Conservation (phyloP, 192 early-diverging fungal species). For the Linnemannia zychae region DNA sequence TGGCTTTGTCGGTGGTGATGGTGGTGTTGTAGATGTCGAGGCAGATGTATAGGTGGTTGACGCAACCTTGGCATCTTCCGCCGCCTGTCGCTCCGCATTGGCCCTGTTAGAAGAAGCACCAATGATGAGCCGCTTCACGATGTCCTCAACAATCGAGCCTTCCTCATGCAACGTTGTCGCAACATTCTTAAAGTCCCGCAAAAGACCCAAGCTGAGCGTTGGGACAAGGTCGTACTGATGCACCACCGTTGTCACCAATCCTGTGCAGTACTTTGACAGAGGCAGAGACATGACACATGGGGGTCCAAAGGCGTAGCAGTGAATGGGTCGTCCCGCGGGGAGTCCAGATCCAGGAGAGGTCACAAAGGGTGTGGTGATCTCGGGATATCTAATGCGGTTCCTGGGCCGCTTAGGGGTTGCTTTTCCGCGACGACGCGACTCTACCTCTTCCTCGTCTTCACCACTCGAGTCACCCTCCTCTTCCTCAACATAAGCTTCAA, state of each 20-base stretch:
- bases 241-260: conserved; percentile 85
- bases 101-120: conserved; percentile 55
- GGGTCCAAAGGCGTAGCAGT: conserved; percentile 89
- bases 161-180: conserved; percentile 75
- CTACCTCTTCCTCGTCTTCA: conserved; percentile 41
- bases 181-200: conserved; percentile 83
- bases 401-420: neutral
- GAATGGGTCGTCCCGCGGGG: conserved; percentile 80
- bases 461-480: conserved; percentile 50
- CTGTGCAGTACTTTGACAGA: conserved; percentile 77
- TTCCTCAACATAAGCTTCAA: conserved; percentile 47
- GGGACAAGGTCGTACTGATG: conserved; percentile 86
- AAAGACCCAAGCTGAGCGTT: conserved; percentile 79
- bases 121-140: conserved; percentile 70
- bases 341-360: conserved; percentile 73
- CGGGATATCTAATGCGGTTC: conserved; percentile 41
- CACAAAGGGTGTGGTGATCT: conserved; percentile 69
- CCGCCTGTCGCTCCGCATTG: conserved; percentile 27
- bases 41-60: conserved; percentile 24
- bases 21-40: neutral
- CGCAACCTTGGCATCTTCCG: conserved; percentile 15
- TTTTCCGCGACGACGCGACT: conserved; percentile 1
- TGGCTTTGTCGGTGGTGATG: conserved; percentile 15
- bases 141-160: conserved; percentile 71
- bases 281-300: conserved; percentile 80